Evolutionary conservation across 2,329 filamentous ascomycete genomes (phyloP).

Genomic region (Alternaria panax): DNA sequence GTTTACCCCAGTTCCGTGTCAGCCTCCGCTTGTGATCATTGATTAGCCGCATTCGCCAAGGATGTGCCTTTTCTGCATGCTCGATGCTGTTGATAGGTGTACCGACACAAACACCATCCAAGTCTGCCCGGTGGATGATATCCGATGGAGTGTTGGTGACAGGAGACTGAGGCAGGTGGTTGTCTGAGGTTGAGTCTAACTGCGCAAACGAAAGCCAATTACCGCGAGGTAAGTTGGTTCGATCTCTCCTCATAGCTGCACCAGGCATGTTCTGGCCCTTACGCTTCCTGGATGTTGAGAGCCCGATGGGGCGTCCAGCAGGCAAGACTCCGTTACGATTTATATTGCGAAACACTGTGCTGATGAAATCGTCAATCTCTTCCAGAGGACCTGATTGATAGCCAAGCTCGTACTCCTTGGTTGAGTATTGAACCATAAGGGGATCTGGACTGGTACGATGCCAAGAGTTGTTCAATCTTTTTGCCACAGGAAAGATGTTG

Average conservation of each 20-base stretch:
- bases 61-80: conserved; percentile 2
- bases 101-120: neutral
- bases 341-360: conserved; percentile 11
- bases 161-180: neutral
- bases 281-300: conserved; percentile 13
- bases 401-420: conserved; percentile 25
- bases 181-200: neutral
- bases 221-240: neutral
- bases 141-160: no score
- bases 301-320: conserved; percentile 16
- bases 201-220: neutral
- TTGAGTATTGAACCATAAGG: conserved; percentile 29
- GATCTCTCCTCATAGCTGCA: conserved; percentile 3
- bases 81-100: neutral
- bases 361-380: conserved; percentile 26
- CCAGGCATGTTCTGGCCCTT: conserved; percentile 7
- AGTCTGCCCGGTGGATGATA: neutral
- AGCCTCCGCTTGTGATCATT: conserved; percentile 26
- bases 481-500: conserved; percentile 12
- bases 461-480: conserved; percentile 33
- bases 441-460: conserved; percentile 19
- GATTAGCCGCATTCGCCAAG: conserved; percentile 24
- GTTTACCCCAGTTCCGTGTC: conserved; percentile 7
- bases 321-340: conserved; percentile 5
- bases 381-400: conserved; percentile 24